Conservation (phyloP, 768 basidiomycete genomes). For the Clitopilus passeckerianus region DNA sequence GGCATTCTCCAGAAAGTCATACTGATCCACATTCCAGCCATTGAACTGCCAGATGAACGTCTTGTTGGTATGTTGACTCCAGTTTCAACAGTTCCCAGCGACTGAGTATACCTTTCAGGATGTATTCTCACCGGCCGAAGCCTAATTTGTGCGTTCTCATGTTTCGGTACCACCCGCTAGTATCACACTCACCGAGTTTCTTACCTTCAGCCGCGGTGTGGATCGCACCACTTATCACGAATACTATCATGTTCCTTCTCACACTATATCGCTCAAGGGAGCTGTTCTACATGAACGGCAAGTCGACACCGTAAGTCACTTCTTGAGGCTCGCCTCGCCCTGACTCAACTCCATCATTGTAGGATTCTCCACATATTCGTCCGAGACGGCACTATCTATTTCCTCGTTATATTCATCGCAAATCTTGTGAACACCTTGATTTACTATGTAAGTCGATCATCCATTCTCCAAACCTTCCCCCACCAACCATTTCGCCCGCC, state of each 20-base stretch:
- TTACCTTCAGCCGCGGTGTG: constrained; percentile 15
- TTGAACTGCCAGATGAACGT: constrained; percentile 16
- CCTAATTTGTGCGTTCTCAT: constrained; percentile 16
- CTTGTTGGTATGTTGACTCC: constrained; percentile 13
- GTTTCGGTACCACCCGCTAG: not conserved
- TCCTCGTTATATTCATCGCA: constrained; percentile 19
- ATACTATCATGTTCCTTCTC: constrained; percentile 7
- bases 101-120: constrained; percentile 8
- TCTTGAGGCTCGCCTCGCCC: not conserved
- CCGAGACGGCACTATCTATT: constrained; percentile 22
- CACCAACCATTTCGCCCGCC: not conserved
- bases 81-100: not conserved
- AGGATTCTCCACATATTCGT: constrained; percentile 18
- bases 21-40: constrained; percentile 10
- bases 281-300: constrained; percentile 4
- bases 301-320: constrained; percentile 10
- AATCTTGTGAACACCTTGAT: constrained; percentile 22
- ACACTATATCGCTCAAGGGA: constrained; percentile 9
- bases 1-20: not conserved
- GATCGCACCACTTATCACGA: constrained; percentile 19
- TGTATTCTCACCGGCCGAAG: constrained; percentile 20
- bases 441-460: constrained; percentile 16
- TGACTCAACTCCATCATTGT: not conserved
- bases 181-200: not conserved
- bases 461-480: not conserved